A percentile compares a stretch with the other conserved stretches of the same genome.
phyloP scores from a whole-genome alignment of 768 basidiomycete genomes.

The Strobilomyces confusus region DNA sequence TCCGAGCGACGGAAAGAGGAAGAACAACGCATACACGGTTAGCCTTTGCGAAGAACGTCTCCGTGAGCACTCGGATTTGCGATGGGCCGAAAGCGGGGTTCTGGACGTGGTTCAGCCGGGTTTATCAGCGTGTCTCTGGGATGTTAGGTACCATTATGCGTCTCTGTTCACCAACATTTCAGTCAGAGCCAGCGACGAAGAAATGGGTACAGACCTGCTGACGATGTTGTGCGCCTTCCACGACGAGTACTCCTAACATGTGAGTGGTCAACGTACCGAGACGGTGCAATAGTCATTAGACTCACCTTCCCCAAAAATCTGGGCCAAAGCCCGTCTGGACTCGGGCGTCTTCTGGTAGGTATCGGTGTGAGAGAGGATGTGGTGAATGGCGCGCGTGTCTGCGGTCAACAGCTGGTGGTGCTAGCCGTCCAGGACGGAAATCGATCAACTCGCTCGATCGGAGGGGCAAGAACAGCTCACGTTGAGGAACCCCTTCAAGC shows the following conservation, averaged over 20 bases:
- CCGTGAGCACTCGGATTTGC: conserved; percentile 55
- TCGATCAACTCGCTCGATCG: background rate
- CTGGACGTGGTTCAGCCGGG: conserved; percentile 23
- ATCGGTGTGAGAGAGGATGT: conserved; percentile 55
- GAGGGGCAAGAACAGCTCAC: conserved; percentile 28
- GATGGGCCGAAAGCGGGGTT: conserved; percentile 65
- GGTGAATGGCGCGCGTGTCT: conserved; percentile 60
- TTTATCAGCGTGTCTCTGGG: background rate
- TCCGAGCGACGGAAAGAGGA: background rate
- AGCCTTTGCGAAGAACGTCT: conserved; percentile 55
- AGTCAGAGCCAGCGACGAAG: background rate
- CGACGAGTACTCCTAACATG: conserved; percentile 47
- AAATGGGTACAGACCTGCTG: conserved; percentile 31
- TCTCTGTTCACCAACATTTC: conserved; percentile 9
- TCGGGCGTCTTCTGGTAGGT: conserved; percentile 54
- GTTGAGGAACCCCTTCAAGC: conserved; percentile 41
- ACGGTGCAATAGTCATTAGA: background rate
- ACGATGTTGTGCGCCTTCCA: conserved; percentile 39
- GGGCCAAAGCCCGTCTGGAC: conserved; percentile 34
- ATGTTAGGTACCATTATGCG: conserved; percentile 27
- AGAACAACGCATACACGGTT: background rate
- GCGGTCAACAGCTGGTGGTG: conserved; percentile 45
- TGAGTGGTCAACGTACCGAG: background rate
- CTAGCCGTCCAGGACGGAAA: conserved; percentile 15
- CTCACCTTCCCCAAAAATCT: conserved; percentile 40